A percentile compares a stretch with the other conserved stretches of the same genome.
phyloP scores from a whole-genome alignment of 2,329 filamentous ascomycete species.

The Thermothelomyces thermophilus region DNA sequence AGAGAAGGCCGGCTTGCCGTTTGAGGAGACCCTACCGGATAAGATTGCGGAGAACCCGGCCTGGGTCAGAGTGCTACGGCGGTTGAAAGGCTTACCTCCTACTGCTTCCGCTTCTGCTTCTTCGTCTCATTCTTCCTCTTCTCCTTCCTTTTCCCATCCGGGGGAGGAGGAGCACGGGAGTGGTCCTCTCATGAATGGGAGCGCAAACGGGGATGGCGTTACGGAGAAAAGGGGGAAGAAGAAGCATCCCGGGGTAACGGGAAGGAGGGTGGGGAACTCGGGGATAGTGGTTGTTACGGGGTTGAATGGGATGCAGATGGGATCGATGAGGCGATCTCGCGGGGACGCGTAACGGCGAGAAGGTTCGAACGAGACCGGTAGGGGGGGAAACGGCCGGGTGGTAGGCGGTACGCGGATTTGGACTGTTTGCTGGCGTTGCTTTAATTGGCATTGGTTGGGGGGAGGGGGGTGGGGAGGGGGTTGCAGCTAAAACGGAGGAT shows the following conservation, averaged over 20 bases:
- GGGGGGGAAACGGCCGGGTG: background rate
- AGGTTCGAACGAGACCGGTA: too few species aligned
- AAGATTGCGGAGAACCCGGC: constrained; percentile 38
- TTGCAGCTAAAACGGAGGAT: background rate
- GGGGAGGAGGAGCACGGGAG: background rate
- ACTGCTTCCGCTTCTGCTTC: background rate
- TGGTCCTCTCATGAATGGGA: too few species aligned
- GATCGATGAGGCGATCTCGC: background rate
- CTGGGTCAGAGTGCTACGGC: constrained; percentile 39
- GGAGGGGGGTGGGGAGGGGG: too few species aligned
- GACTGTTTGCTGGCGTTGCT: background rate
- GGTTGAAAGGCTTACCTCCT: constrained; percentile 13
- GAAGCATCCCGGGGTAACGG: background rate
- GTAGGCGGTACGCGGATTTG: background rate
- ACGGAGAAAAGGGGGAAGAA: background rate
- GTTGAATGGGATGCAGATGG: background rate
- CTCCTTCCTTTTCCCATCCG: too few species aligned
- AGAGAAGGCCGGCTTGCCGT: constrained; percentile 1
- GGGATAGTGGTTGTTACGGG: background rate
- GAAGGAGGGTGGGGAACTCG: constrained; percentile 1
- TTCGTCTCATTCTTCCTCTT: background rate
- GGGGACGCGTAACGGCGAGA: background rate
- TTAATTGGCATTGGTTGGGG: background rate
- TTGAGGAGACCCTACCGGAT: constrained; percentile 35
- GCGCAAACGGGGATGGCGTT: background rate